Evolutionary conservation across 75 land plant species (phyloP).

Genomic region (Azolla pinnata): DNA sequence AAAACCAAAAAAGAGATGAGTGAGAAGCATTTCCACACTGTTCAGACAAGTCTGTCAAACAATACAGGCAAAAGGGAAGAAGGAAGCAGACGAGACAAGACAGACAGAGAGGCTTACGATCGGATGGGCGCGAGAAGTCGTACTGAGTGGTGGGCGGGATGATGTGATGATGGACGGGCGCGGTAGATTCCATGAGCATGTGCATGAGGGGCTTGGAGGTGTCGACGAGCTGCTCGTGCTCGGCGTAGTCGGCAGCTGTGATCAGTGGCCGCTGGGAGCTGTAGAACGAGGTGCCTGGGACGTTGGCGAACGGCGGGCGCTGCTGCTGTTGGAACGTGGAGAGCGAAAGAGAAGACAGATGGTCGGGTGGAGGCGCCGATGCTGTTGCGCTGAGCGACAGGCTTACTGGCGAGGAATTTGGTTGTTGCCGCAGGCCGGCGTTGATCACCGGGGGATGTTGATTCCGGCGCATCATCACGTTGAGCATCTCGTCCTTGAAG

Average conservation of each 20-base stretch:
- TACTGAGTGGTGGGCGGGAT: too few species aligned
- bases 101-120: too few species aligned
- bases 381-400: background rate
- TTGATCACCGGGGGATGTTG: background rate
- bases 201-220: background rate
- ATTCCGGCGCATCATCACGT: constrained; percentile 12
- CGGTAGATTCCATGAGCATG: too few species aligned
- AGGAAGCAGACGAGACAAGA: too few species aligned
- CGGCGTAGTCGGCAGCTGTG: background rate
- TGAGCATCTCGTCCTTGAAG: constrained; percentile 38
- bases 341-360: background rate
- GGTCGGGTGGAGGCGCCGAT: background rate
- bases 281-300: background rate
- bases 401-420: background rate
- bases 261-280: background rate
- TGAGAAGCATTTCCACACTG: too few species aligned
- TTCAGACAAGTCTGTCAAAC: too few species aligned
- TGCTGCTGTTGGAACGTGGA: too few species aligned
- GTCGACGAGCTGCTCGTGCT: background rate
- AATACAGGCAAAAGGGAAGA: too few species aligned
- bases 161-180: too few species aligned
- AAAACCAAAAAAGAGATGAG: too few species aligned
- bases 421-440: background rate
- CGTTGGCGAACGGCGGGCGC: too few species aligned
- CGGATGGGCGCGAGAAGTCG: too few species aligned